Conservation (phyloP, 495 filamentous ascomycete genomes). For the Cenococcum geophilum region DNA sequence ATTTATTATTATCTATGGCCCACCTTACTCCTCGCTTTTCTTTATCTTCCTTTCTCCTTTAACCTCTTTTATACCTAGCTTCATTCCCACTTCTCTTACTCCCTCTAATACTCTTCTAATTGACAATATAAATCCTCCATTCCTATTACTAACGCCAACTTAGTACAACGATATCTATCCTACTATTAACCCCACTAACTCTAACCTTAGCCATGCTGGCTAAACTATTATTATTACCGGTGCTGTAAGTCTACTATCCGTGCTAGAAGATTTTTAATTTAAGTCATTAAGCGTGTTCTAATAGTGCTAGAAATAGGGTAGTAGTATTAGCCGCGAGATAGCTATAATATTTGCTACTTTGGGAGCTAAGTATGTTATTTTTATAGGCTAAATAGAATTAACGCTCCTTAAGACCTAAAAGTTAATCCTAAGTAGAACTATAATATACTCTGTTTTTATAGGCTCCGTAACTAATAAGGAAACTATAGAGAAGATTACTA, state of each 20-base stretch:
- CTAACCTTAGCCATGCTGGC: slow-evolving; percentile 9
- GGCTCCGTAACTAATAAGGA: background rate
- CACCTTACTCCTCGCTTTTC: background rate
- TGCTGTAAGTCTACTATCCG: background rate
- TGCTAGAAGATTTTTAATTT: too few relatives aligned
- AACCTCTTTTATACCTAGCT: too few relatives aligned
- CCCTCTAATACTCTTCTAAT: background rate
- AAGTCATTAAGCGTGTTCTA: too few relatives aligned
- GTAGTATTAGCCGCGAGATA: slow-evolving; percentile 9
- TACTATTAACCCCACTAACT: slow-evolving; percentile 13
- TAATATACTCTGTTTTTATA: background rate
- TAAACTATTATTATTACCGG: slow-evolving; percentile 21
- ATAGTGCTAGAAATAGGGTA: background rate
- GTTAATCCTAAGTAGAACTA: slow-evolving; percentile 1
- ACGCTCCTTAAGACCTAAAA: background rate
- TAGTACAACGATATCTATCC: slow-evolving; percentile 10
- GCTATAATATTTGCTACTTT: slow-evolving; percentile 8
- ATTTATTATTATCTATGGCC: background rate
- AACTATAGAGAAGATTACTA: too few relatives aligned
- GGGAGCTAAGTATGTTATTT: slow-evolving; percentile 4
- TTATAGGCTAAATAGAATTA: slow-evolving; percentile 7
- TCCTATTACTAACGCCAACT: background rate
- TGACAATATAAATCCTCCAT: background rate
- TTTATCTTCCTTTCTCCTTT: background rate
- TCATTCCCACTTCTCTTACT: background rate